Evolutionary conservation across 352 stramenopile species (phyloP).

Genomic region (Pythium sukuiense): DNA sequence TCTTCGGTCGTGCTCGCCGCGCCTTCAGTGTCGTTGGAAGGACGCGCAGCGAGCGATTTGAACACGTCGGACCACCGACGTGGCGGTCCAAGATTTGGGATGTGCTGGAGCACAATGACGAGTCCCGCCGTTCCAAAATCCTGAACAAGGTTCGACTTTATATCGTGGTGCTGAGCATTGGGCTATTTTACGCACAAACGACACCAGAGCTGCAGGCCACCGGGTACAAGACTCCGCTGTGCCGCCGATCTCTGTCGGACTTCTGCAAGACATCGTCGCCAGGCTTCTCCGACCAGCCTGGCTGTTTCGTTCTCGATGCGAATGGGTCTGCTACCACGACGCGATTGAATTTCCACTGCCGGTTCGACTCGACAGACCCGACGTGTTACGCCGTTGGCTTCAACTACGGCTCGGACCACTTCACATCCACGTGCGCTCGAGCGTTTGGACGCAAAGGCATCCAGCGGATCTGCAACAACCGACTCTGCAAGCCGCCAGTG

Average conservation of each 20-base stretch:
- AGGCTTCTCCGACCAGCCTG: slow-evolving; percentile 29
- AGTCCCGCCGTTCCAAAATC: slow-evolving; percentile 23
- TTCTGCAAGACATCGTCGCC: slow-evolving; percentile 31
- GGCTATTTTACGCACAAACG: slow-evolving; percentile 55
- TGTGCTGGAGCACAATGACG: slow-evolving; percentile 45
- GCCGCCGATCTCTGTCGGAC: slow-evolving; percentile 37
- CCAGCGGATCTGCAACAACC: slow-evolving; percentile 33
- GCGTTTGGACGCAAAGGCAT: slow-evolving; percentile 35
- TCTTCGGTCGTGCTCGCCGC: slow-evolving; percentile 33
- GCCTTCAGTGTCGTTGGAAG: slow-evolving; percentile 24
- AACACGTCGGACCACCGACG: slow-evolving; percentile 29
- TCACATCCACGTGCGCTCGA: slow-evolving; percentile 29
- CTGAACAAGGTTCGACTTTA: slow-evolving; percentile 37
- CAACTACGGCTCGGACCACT: slow-evolving; percentile 59
- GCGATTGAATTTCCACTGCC: slow-evolving; percentile 49
- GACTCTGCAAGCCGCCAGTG: slow-evolving; percentile 38
- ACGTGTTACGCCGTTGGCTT: slow-evolving; percentile 47
- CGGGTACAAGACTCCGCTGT: slow-evolving; percentile 37
- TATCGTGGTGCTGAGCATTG: slow-evolving; percentile 44
- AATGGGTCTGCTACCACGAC: slow-evolving; percentile 23
- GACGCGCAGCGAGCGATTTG: slow-evolving; percentile 24
- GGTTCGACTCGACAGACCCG: slow-evolving; percentile 1
- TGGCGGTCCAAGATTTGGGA: slow-evolving; percentile 43
- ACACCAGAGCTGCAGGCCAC: slow-evolving; percentile 53
- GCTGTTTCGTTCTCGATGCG: slow-evolving; percentile 54